phyloP scores from a whole-genome alignment of 208 protist genomes.

The Borovskyia barvae region DNA sequence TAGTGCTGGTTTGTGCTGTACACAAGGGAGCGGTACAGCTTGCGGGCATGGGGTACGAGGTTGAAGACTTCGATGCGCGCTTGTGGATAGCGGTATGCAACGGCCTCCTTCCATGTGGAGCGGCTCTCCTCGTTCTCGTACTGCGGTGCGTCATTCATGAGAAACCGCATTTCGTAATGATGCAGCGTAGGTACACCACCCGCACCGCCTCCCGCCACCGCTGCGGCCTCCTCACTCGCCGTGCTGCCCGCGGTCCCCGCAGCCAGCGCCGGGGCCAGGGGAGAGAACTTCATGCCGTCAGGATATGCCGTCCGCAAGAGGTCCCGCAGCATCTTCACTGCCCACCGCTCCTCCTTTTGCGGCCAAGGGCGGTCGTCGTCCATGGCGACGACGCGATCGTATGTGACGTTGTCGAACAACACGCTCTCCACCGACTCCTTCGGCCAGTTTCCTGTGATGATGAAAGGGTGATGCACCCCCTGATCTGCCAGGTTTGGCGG shows the following conservation, averaged over 20 bases:
- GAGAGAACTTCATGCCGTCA: slow-evolving; percentile 41
- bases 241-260: background rate
- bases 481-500: slow-evolving; percentile 37
- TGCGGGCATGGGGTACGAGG: slow-evolving; percentile 71
- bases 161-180: slow-evolving; percentile 47
- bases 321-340: slow-evolving; percentile 48
- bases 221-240: background rate
- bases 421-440: slow-evolving; percentile 27
- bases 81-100: slow-evolving; percentile 56
- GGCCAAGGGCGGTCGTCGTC: slow-evolving; percentile 46
- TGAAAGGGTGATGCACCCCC: slow-evolving; percentile 47
- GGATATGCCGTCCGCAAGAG: slow-evolving; percentile 41
- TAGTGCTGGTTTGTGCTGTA: slow-evolving; percentile 71
- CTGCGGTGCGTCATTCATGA: slow-evolving; percentile 63
- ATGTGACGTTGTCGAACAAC: slow-evolving; percentile 40
- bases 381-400: slow-evolving; percentile 49
- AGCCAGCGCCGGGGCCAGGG: slow-evolving; percentile 32
- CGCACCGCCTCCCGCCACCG: background rate
- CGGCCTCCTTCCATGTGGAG: slow-evolving; percentile 83
- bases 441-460: slow-evolving; percentile 40
- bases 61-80: slow-evolving; percentile 68
- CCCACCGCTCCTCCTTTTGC: slow-evolving; percentile 64
- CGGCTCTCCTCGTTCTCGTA: slow-evolving; percentile 53
- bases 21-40: slow-evolving; percentile 72
- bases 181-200: slow-evolving; percentile 19